Conservation (phyloP, 495 filamentous ascomycete genomes). For the Penicillium angulare region DNA sequence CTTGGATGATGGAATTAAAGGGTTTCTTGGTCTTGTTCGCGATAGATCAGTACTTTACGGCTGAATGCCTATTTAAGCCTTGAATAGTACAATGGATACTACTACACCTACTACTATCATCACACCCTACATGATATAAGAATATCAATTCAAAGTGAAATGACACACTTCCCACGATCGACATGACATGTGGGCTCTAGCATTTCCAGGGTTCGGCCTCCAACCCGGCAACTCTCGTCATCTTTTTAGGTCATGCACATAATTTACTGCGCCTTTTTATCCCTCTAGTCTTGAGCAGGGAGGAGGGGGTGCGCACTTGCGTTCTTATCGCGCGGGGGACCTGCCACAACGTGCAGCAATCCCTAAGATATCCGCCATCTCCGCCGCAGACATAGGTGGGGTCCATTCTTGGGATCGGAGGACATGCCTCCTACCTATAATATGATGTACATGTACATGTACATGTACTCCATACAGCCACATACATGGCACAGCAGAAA, state of each 20-base stretch:
- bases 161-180: background rate
- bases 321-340: background rate
- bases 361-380: slow-evolving; percentile 22
- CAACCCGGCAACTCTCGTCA: background rate
- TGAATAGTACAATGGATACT: too few species aligned
- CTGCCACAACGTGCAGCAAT: slow-evolving; percentile 5
- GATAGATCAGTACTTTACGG: background rate
- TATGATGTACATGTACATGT: background rate
- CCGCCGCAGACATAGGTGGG: slow-evolving; percentile 21
- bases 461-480: background rate
- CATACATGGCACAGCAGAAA: too few species aligned
- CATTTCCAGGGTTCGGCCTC: background rate
- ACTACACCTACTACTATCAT: too few species aligned
- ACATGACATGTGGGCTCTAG: background rate
- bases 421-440: slow-evolving; percentile 1
- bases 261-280: background rate
- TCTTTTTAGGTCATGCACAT: background rate
- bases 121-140: too few species aligned
- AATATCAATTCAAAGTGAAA: background rate
- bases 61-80: too few species aligned
- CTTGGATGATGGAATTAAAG: background rate
- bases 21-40: background rate
- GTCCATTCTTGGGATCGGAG: slow-evolving; percentile 12
- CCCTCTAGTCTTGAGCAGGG: background rate
- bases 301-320: too few species aligned